Percentiles rank a stretch among this genome's conserved stretches.
Conservation (phyloP, 768 basidiomycete genomes). For the Mrakia frigida region DNA sequence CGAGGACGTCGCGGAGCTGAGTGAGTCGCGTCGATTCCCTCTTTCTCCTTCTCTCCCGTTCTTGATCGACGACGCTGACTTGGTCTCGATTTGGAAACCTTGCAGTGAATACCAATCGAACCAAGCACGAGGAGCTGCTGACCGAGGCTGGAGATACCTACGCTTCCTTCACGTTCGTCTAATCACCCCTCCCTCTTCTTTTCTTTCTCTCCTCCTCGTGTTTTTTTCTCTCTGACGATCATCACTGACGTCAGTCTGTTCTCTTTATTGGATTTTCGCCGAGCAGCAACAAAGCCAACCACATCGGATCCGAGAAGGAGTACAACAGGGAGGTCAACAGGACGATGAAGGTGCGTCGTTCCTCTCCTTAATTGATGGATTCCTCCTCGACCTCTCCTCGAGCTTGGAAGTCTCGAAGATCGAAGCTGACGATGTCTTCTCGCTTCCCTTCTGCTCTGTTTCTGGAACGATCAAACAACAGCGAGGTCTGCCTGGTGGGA, state of each 20-base stretch:
- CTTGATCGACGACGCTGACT: too few species aligned
- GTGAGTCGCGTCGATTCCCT: neutral
- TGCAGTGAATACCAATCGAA: neutral
- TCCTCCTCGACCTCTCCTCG: neutral
- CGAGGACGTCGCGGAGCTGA: conserved; percentile 5
- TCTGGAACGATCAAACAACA: too few species aligned
- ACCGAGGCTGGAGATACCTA: neutral
- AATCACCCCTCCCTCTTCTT: too few species aligned
- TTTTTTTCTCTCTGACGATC: neutral
- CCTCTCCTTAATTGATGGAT: too few species aligned
- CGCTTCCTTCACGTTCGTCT: neutral
- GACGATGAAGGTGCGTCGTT: neutral
- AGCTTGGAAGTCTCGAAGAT: neutral
- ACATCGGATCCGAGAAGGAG: conserved; percentile 18
- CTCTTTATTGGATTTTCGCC: neutral
- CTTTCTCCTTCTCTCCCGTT: neutral
- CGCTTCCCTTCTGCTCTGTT: too few species aligned
- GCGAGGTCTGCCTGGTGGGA: too few species aligned
- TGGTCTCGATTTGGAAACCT: neutral
- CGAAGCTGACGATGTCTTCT: neutral
- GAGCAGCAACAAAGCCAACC: conserved; percentile 2
- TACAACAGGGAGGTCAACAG: conserved; percentile 14
- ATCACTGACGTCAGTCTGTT: neutral
- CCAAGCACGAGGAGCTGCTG: neutral
- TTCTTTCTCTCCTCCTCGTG: neutral